Conservation (phyloP, 2,329 filamentous ascomycete species). For the Exophiala xenobiotica region DNA sequence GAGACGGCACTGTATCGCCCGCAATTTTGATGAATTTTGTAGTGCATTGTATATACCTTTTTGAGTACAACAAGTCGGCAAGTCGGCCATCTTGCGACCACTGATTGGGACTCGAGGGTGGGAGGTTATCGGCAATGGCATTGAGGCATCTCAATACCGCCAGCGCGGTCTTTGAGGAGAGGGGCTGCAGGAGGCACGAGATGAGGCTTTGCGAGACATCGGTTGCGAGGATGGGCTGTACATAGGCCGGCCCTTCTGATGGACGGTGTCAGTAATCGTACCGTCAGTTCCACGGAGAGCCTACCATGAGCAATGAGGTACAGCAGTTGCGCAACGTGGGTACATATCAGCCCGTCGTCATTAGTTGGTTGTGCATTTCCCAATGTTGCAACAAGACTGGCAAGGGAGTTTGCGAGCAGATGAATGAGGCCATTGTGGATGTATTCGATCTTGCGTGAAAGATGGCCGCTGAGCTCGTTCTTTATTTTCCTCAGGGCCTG, state of each 20-base stretch:
- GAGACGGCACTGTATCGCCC: constrained; percentile 46
- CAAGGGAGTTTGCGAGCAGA: constrained; percentile 49
- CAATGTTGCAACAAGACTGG: constrained; percentile 44
- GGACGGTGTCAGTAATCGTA: constrained; percentile 33
- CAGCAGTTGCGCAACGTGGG: constrained; percentile 82
- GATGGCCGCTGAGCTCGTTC: constrained; percentile 85
- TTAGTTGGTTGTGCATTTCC: constrained; percentile 40
- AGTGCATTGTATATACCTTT: constrained; percentile 61
- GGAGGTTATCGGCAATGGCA: constrained; percentile 66
- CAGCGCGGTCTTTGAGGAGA: constrained; percentile 64
- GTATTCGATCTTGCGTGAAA: constrained; percentile 79
- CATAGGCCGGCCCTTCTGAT: constrained; percentile 75
- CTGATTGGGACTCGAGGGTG: constrained; percentile 54
- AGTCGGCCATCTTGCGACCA: constrained; percentile 53
- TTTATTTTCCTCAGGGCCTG: constrained; percentile 68
- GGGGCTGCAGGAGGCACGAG: constrained; percentile 66
- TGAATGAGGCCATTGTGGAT: constrained; percentile 65
- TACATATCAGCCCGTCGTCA: constrained; percentile 65
- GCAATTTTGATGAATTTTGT: constrained; percentile 59
- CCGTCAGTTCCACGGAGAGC: no score
- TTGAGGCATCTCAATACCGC: constrained; percentile 73
- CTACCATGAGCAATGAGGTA: constrained; percentile 83
- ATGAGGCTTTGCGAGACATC: constrained; percentile 67
- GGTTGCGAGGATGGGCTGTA: constrained; percentile 69
- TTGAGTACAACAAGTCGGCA: constrained; percentile 64